phyloP scores from a whole-genome alignment of 1,139 yeast species.

The Maudiozyma humilis region DNA sequence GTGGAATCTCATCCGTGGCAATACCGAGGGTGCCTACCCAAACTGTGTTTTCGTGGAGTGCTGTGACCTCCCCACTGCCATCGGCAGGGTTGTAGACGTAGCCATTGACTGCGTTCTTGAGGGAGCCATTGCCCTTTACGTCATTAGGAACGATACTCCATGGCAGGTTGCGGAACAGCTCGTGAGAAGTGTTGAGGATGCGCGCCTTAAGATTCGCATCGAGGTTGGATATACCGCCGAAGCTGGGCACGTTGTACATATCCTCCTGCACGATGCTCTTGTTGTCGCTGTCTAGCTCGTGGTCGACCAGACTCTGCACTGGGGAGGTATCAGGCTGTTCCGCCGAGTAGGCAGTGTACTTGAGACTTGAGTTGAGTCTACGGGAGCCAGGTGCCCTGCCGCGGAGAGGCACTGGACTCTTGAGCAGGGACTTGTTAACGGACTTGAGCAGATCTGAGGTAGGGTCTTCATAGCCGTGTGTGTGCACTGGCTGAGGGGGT shows the following conservation, averaged over 20 bases:
- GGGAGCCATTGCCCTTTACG: constrained; percentile 80
- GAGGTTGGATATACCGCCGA: constrained; percentile 62
- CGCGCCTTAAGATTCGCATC: constrained; percentile 35
- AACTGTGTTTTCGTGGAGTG: constrained; percentile 30
- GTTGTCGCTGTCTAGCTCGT: constrained; percentile 11
- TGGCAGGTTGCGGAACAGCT: constrained; percentile 60
- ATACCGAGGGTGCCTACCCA: constrained; percentile 92
- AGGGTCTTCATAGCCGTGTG: constrained; percentile 5
- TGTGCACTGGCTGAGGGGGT: constrained; percentile 7
- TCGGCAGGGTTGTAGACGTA: constrained; percentile 36
- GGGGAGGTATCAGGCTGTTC: not conserved
- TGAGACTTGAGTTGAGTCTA: constrained; percentile 2
- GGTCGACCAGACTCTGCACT: not conserved
- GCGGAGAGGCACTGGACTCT: constrained; percentile 6
- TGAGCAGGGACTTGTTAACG: constrained; percentile 25
- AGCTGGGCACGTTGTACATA: constrained; percentile 46
- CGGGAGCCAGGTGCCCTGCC: not conserved
- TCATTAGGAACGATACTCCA: constrained; percentile 66
- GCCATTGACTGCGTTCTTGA: constrained; percentile 72
- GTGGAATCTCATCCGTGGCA: constrained; percentile 80
- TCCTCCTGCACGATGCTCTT: constrained; percentile 12
- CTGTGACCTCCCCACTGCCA: constrained; percentile 37
- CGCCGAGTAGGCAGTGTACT: not conserved
- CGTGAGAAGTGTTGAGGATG: constrained; percentile 39
- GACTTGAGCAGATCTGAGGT: constrained; percentile 23